Base-by-base conservation (phyloP, 768 basidiomycete genomes). In the Clavaria fumosa region DNA sequence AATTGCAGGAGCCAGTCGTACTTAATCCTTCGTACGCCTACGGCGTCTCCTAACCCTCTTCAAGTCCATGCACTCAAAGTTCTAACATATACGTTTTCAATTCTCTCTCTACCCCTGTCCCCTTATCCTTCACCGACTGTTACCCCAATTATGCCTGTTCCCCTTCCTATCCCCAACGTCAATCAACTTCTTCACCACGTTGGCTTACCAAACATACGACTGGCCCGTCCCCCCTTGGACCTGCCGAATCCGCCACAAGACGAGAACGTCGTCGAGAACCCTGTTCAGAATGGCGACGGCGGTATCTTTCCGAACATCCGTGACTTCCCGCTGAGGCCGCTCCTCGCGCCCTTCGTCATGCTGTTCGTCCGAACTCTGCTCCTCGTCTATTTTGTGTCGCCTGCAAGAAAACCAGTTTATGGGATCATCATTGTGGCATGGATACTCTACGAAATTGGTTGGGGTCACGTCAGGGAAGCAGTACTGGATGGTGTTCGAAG, bases 351-450 rank as follows among this genome's bases (percentile, higher is more conserved):
- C 0, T 50, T 82, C 10, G 46, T 75, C 38, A 67, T 83, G 65
- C 64, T 83, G n/a, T 39, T 70, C 5, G 62, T 83, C 48, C 75
- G 81, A 37, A 79, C 75, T 3, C 47, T 70, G 9, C 61, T 84
- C 9, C 59, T 84, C 20, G 61, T 84, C 3, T 84, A 83, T 54
- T 81, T 84, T 53, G 75, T 84, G 48, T 75, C 76, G 3, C 81
- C 81, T 0, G 67, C 76, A 5, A 66, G 76, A 45, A 78, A 79
- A 39, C 81, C 81, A 4, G 51, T 83, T 14, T 68, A 83, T 41
- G 77, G 72, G 23, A 45, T 79, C 26, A 56, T 82, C 40, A 64
- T 84, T 21, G 55, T 75, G 17, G 69, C 63, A 2, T 83, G 78
- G 78, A 70, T 80, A 53, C 39, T 77, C 18, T 84, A 79, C 51